phyloP scores from a whole-genome alignment of 495 filamentous ascomycete species.

The Talaromyces trachyspermus region DNA sequence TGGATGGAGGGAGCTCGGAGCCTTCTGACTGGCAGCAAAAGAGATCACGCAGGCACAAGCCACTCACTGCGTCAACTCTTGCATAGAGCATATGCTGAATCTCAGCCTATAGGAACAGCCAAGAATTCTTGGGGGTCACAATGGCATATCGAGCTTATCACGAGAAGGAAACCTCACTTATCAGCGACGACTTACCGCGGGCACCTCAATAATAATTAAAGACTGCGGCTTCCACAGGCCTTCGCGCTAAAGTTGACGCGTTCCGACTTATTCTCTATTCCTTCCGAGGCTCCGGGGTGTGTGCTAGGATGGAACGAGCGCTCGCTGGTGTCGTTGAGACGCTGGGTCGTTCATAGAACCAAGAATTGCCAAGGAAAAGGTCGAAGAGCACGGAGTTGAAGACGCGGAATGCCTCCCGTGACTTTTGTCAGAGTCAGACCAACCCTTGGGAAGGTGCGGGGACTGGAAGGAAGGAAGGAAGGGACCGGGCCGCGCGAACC shows the following conservation, averaged over 20 bases:
- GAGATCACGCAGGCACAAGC: constrained; percentile 23
- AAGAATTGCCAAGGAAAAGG: too few relatives aligned
- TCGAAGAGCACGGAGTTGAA: too few relatives aligned
- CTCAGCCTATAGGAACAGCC: too few relatives aligned
- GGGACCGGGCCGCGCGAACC: constrained; percentile 5
- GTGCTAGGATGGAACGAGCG: neutral
- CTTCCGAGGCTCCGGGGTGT: neutral
- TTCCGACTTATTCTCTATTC: too few relatives aligned
- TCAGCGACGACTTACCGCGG: too few relatives aligned
- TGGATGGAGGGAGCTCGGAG: constrained; percentile 2
- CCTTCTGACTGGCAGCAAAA: constrained; percentile 6
- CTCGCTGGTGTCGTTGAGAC: neutral
- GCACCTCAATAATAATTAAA: too few relatives aligned
- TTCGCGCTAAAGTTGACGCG: too few relatives aligned
- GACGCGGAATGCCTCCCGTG: neutral
- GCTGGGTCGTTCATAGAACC: too few relatives aligned
- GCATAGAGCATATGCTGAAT: neutral
- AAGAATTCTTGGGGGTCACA: too few relatives aligned
- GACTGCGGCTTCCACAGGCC: neutral
- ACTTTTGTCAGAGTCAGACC: neutral
- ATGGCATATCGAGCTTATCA: too few relatives aligned
- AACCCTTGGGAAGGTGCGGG: constrained; percentile 1
- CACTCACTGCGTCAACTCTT: neutral
- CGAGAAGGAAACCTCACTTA: too few relatives aligned
- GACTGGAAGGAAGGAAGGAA: constrained; percentile 1